Evolutionary conservation across 1,139 yeast species (phyloP).

Genomic region (Pneumocystis canis): DNA sequence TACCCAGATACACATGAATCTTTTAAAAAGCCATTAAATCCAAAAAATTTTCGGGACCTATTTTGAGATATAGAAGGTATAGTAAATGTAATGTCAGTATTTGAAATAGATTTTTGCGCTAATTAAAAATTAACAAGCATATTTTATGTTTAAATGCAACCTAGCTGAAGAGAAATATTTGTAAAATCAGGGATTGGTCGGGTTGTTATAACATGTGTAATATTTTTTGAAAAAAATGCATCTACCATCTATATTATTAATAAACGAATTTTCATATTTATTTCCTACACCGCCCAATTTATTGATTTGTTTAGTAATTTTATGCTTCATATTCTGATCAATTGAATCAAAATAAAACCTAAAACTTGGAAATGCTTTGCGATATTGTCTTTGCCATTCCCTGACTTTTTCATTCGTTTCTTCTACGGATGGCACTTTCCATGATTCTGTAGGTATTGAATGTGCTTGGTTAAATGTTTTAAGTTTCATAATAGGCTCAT

Average conservation of each 20-base stretch:
- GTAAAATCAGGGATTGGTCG: slow-evolving; percentile 25
- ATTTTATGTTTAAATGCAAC: neutral
- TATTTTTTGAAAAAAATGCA: slow-evolving; percentile 61
- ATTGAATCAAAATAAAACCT: slow-evolving; percentile 67
- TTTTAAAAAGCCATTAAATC: slow-evolving; percentile 12
- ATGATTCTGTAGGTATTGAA: neutral
- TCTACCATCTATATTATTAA: slow-evolving; percentile 31
- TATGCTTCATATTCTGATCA: slow-evolving; percentile 39
- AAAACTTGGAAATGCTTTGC: slow-evolving; percentile 55
- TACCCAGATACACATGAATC: neutral
- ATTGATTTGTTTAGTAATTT: slow-evolving; percentile 30
- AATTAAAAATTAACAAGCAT: neutral
- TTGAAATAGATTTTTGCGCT: neutral
- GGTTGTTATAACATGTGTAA: slow-evolving; percentile 71
- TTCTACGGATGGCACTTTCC: neutral
- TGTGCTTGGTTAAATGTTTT: neutral
- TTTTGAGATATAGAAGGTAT: neutral
- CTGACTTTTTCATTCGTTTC: neutral
- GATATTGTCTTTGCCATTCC: slow-evolving; percentile 72
- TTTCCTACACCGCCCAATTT: slow-evolving; percentile 23
- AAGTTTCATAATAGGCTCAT: neutral
- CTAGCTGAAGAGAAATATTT: neutral
- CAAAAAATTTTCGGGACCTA: neutral
- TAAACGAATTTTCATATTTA: neutral
- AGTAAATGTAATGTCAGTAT: neutral